These are phyloP conservation scores for Sporothrix dimorphospora DNA, from an alignment of 2,329 filamentous ascomycete genomes.

Conservation along the genomic window DNA sequence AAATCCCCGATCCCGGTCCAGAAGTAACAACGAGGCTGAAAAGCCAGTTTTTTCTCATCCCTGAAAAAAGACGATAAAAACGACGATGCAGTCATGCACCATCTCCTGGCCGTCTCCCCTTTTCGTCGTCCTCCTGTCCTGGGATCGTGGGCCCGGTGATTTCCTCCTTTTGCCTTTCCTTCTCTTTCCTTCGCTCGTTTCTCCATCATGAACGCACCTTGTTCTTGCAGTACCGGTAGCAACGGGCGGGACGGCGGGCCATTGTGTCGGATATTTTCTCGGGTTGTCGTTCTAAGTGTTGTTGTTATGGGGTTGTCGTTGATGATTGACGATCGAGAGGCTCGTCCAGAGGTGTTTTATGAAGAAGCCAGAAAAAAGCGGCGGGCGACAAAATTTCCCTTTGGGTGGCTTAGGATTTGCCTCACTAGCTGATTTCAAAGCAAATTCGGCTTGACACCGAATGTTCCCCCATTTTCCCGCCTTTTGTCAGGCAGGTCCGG, in stretches of 20 bases:
- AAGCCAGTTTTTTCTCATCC: background rate
- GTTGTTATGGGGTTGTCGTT: conserved; percentile 43
- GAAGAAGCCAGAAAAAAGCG: conserved; percentile 23
- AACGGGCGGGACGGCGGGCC: conserved; percentile 98
- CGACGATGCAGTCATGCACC: background rate
- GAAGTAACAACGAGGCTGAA: background rate
- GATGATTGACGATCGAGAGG: conserved; percentile 24
- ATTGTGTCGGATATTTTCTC: conserved; percentile 73
- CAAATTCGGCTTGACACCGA: conserved; percentile 38
- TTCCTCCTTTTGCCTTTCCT: conserved; percentile 17
- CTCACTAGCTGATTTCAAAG: conserved; percentile 58
- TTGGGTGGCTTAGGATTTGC: conserved; percentile 26
- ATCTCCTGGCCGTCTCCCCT: background rate
- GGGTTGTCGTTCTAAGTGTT: conserved; percentile 39
- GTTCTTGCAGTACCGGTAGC: conserved; percentile 99
- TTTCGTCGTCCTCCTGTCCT: background rate
- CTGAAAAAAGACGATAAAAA: background rate
- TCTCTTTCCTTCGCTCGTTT: conserved; percentile 23
- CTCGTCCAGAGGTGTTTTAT: conserved; percentile 8
- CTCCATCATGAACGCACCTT: conserved; percentile 69
- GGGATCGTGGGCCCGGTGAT: background rate
- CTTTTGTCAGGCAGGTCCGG: conserved; percentile 16
- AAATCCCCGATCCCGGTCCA: background rate
- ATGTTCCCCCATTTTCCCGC: conserved; percentile 32
- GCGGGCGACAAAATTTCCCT: conserved; percentile 18